Percentiles rank a stretch among this genome's conserved stretches.
Evolutionary conservation across 345 rosid species (phyloP).

Genomic region (Streptanthus diversifolius): DNA sequence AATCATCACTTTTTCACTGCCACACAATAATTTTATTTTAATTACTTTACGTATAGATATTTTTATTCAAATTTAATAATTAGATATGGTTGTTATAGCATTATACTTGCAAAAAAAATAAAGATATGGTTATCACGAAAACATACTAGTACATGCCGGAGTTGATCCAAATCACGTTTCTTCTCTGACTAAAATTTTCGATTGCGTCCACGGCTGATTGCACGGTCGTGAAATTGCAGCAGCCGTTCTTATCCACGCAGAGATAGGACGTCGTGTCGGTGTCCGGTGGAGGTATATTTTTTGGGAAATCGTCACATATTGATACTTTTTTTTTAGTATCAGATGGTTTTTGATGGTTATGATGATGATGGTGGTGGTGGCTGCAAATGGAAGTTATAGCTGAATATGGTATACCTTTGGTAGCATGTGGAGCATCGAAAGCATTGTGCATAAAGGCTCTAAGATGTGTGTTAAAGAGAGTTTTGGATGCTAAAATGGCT

Average conservation of each 20-base stretch:
- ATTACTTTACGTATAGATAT: too few relatives aligned
- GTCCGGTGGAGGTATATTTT: constrained; percentile 61
- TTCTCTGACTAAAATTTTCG: constrained; percentile 50
- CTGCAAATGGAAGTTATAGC: neutral
- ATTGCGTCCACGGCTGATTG: constrained; percentile 74
- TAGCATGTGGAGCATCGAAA: constrained; percentile 6
- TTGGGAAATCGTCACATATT: constrained; percentile 69
- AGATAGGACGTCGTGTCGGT: constrained; percentile 56
- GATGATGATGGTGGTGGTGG: constrained; percentile 18
- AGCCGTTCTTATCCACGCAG: constrained; percentile 76
- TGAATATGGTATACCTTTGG: constrained; percentile 16
- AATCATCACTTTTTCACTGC: constrained; percentile 72
- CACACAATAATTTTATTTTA: neutral
- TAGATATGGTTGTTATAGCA: neutral
- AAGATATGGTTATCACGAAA: neutral
- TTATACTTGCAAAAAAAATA: neutral
- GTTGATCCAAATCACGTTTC: constrained; percentile 74
- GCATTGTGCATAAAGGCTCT: neutral
- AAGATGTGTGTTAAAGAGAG: constrained; percentile 27
- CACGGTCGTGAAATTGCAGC: constrained; percentile 82
- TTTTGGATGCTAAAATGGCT: constrained; percentile 38
- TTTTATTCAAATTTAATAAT: neutral
- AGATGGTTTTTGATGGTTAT: constrained; percentile 30
- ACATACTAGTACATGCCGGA: constrained; percentile 83
- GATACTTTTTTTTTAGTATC: constrained; percentile 32